These are phyloP conservation scores for Peronospora tabacina DNA, from an alignment of 352 stramenopile genomes.

Conservation along the genomic window DNA sequence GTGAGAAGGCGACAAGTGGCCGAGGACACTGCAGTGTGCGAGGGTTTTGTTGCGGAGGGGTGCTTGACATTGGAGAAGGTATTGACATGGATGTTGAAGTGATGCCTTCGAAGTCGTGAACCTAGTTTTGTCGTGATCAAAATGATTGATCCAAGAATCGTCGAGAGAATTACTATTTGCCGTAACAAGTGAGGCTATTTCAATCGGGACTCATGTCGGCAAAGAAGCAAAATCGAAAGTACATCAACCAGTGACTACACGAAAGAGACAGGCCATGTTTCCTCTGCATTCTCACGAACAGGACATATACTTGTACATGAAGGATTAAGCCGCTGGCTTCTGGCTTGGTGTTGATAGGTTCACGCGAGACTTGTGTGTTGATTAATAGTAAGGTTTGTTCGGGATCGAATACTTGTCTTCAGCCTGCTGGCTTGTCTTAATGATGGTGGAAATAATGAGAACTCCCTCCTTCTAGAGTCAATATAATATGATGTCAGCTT, in stretches of 20 bases:
- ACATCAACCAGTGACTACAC: not conserved
- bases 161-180: not conserved
- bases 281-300: too few species aligned
- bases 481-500: too few species aligned
- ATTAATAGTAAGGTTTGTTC: too few species aligned
- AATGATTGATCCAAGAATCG: not conserved
- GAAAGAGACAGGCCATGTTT: not conserved
- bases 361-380: too few species aligned
- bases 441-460: too few species aligned
- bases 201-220: not conserved
- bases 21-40: not conserved
- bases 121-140: not conserved
- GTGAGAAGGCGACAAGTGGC: conserved; percentile 3
- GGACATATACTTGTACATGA: too few species aligned
- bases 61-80: not conserved
- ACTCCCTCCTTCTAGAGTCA: too few species aligned
- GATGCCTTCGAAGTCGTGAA: not conserved
- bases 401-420: too few species aligned
- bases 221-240: too few species aligned
- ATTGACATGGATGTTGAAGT: not conserved
- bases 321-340: too few species aligned
- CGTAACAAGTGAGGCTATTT: not conserved
- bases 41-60: not conserved
- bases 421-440: too few species aligned
- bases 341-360: too few species aligned